These are phyloP conservation scores for Thuja plicata DNA, from an alignment of 83 land plant genomes.

Conservation along the genomic window DNA sequence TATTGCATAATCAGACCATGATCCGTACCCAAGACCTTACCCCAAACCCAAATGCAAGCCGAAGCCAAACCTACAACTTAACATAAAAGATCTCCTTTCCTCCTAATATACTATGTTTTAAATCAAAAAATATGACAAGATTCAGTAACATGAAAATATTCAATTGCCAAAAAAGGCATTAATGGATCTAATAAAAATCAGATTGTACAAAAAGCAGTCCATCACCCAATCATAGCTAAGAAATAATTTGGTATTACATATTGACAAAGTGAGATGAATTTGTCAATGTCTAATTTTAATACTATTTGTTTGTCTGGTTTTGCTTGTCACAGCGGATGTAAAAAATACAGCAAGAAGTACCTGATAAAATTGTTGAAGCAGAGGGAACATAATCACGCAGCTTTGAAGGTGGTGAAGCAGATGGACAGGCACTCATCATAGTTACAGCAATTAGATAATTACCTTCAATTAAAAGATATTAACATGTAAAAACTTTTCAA, in stretches of 20 bases:
- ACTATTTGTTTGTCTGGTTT: not conserved
- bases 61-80: no score
- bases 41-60: no score
- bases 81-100: no score
- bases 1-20: no score
- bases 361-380: constrained; percentile 23
- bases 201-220: not conserved
- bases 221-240: not conserved
- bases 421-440: constrained; percentile 21
- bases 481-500: not conserved
- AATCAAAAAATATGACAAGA: not conserved
- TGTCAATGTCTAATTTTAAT: not conserved
- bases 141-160: not conserved
- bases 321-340: not conserved
- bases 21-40: no score
- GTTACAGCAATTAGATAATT: constrained; percentile 54
- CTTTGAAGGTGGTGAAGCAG: constrained; percentile 16
- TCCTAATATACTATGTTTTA: no score
- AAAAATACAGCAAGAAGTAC: constrained; percentile 18
- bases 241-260: not conserved
- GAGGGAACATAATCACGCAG: constrained; percentile 54
- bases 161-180: not conserved
- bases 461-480: constrained; percentile 25
- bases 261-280: not conserved
- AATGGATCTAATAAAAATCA: not conserved